Evolutionary conservation across 345 rosid species (phyloP).

Genomic region (Bruguiera parviflora): DNA sequence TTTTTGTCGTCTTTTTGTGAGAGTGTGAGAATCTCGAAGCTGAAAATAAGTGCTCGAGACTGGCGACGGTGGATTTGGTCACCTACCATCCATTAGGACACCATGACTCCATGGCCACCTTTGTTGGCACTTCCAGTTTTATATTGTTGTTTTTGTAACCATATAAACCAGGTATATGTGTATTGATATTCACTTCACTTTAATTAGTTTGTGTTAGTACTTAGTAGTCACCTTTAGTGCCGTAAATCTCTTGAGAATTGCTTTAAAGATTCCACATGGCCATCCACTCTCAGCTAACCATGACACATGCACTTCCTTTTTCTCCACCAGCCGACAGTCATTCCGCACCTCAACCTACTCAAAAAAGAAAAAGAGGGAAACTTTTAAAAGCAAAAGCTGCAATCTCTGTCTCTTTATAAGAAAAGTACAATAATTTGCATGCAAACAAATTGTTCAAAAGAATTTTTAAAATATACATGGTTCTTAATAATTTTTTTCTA

Average conservation of each 20-base stretch:
- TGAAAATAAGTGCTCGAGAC: conserved; percentile 17
- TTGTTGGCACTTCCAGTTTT: conserved; percentile 11
- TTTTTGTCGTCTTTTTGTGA: neutral
- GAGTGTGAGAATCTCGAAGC: conserved; percentile 53
- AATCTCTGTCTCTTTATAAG: neutral
- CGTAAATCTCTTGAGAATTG: conserved; percentile 18
- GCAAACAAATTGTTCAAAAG: too few species aligned
- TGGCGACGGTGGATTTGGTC: conserved; percentile 35
- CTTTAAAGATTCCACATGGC: conserved; percentile 31
- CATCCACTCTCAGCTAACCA: conserved; percentile 27
- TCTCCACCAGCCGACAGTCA: conserved; percentile 19
- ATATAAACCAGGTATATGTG: neutral
- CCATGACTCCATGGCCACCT: conserved; percentile 6
- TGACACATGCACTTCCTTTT: neutral
- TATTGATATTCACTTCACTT: too few species aligned
- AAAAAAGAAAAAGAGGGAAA: conserved; percentile 13
- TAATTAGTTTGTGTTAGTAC: neutral
- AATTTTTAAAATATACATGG: too few species aligned
- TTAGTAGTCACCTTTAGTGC: conserved; percentile 25
- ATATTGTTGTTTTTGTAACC: neutral
- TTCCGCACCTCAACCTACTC: conserved; percentile 14
- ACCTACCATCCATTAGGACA: conserved; percentile 19
- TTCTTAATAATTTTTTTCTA: too few species aligned
- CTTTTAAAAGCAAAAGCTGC: conserved; percentile 45
- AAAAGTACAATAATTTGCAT: neutral